Evolutionary conservation across 2,329 filamentous ascomycete genomes (phyloP).

Genomic region (Periconia sp.): DNA sequence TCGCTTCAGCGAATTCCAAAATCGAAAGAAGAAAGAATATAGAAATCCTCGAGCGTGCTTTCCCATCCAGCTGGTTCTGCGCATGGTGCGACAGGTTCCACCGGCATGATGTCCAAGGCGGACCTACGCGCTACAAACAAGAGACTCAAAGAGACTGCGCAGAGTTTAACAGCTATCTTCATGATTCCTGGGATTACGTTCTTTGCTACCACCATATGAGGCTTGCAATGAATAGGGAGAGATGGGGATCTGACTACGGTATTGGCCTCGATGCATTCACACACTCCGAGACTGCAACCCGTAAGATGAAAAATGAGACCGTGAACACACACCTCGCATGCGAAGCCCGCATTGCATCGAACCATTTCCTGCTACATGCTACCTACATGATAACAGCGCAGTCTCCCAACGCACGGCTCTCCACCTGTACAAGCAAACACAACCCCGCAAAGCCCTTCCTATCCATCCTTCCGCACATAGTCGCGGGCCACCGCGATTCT

Average conservation of each 20-base stretch:
- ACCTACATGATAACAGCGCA: no score
- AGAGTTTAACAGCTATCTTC: conserved; percentile 34
- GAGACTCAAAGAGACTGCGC: conserved; percentile 23
- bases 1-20: no score
- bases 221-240: conserved; percentile 27
- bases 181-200: conserved; percentile 20
- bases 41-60: conserved; percentile 39
- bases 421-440: no score
- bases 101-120: conserved; percentile 12
- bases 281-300: conserved; percentile 11
- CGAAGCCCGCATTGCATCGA: conserved; percentile 20
- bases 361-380: conserved; percentile 26
- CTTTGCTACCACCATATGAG: conserved; percentile 38
- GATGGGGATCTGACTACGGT: conserved; percentile 29
- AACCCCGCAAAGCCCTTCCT: conserved; percentile 14
- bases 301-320: conserved; percentile 21
- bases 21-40: conserved; percentile 30
- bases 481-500: conserved; percentile 31
- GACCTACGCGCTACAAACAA: conserved; percentile 10
- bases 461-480: conserved; percentile 28
- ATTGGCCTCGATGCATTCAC: conserved; percentile 25
- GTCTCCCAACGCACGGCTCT: no score
- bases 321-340: conserved; percentile 12
- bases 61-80: conserved; percentile 41
- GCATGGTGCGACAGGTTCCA: conserved; percentile 44